A percentile compares a stretch with the other conserved stretches of the same genome.
These are phyloP conservation scores for Phytomonas sp. DNA, from an alignment of 208 protist genomes.

Conservation along the genomic window DNA sequence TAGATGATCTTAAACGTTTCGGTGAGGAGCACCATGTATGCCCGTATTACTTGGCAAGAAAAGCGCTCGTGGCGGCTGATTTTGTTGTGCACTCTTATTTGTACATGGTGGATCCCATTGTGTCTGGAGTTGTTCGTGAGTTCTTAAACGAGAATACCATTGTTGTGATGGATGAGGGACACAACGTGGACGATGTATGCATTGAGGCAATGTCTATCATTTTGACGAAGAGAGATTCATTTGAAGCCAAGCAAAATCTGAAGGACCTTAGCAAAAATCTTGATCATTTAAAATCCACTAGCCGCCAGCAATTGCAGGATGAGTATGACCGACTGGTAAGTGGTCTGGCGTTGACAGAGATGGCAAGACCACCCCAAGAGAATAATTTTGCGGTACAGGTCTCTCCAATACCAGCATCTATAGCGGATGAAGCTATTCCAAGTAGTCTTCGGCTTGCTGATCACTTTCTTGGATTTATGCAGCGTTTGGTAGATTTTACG, in stretches of 20 bases:
- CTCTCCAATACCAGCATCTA: conserved; percentile 46
- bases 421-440: conserved; percentile 94
- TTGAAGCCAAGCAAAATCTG: conserved; percentile 75
- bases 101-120: conserved; percentile 98
- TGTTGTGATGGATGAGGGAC: conserved; percentile 99
- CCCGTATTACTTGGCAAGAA: conserved; percentile 92
- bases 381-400: conserved; percentile 17
- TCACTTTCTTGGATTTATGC: conserved; percentile 93
- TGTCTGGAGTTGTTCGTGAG: conserved; percentile 90
- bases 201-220: conserved; percentile 97
- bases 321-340: conserved; percentile 93
- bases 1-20: conserved; percentile 93
- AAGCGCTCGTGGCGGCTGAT: conserved; percentile 88
- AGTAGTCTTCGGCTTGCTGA: conserved; percentile 93
- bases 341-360: conserved; percentile 80
- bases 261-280: conserved; percentile 67
- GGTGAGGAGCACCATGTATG: conserved; percentile 89
- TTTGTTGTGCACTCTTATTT: conserved; percentile 98
- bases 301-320: conserved; percentile 84
- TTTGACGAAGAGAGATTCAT: conserved; percentile 87
- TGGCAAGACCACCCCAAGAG: conserved; percentile 39
- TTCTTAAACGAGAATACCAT: conserved; percentile 93
- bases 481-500: conserved; percentile 93
- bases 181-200: conserved; percentile 99
- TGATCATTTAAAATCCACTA: conserved; percentile 69